Percentiles rank a stretch among this genome's conserved stretches.
These are phyloP conservation scores for Lactuca saligna DNA, from an alignment of 129 eudicot species.

Conservation along the genomic window DNA sequence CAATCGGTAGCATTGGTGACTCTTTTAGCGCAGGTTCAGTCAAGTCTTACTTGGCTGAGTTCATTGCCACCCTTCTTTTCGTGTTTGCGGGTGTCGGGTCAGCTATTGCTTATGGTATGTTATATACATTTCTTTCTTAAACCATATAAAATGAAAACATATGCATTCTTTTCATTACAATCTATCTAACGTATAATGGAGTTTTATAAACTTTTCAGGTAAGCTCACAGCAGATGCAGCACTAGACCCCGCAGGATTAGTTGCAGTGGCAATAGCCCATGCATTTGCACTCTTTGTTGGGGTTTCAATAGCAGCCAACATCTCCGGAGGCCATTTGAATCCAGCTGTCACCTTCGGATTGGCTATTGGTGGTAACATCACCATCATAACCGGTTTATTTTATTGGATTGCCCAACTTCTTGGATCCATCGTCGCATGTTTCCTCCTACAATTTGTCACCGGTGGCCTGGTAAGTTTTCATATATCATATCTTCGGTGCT, in stretches of 20 bases:
- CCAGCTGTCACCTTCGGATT: slow-evolving; percentile 69
- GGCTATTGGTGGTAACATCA: slow-evolving; percentile 68
- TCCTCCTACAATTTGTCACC: slow-evolving; percentile 15
- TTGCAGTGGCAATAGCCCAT: slow-evolving; percentile 56
- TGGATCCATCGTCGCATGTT: slow-evolving; percentile 16
- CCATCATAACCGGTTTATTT: slow-evolving; percentile 51
- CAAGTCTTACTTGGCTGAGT: slow-evolving; percentile 51
- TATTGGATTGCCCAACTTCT: slow-evolving; percentile 10
- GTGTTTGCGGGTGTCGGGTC: slow-evolving; percentile 63
- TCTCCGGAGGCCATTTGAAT: slow-evolving; percentile 73
- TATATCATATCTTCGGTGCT: no score
- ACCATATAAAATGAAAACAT: not conserved
- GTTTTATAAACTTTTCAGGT: slow-evolving; percentile 20
- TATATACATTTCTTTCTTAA: not conserved
- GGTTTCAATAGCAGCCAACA: slow-evolving; percentile 64
- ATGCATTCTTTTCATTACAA: no score
- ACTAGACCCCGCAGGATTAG: slow-evolving; percentile 54
- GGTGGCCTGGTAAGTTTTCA: slow-evolving; percentile 11
- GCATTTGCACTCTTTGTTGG: slow-evolving; percentile 67
- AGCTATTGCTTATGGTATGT: slow-evolving; percentile 38
- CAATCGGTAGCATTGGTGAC: slow-evolving; percentile 50
- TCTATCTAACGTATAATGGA: no score
- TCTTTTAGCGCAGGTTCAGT: slow-evolving; percentile 43
- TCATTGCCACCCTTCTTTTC: slow-evolving; percentile 53
- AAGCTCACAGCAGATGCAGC: slow-evolving; percentile 49